Evolutionary conservation across 441 rosid genomes (phyloP).

Genomic region (Lepidium campestre): DNA sequence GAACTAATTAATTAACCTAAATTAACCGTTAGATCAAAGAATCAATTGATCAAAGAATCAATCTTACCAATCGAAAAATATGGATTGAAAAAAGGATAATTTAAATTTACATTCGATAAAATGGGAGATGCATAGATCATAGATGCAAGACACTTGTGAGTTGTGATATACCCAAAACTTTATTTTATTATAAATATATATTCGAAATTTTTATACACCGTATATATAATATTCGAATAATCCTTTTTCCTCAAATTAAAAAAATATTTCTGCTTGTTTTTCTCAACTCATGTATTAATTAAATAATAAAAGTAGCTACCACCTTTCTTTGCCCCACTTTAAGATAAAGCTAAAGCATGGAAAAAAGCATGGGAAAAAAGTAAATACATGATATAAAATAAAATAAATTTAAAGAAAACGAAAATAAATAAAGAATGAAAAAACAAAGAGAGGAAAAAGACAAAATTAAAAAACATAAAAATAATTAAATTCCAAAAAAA

Average conservation of each 20-base stretch:
- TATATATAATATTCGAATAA: slow-evolving; percentile 28
- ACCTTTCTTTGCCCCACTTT: slow-evolving; percentile 81
- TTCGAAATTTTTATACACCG: slow-evolving; percentile 23
- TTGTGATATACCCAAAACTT: slow-evolving; percentile 10
- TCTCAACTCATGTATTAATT: slow-evolving; percentile 23
- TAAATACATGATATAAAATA: slow-evolving; percentile 32
- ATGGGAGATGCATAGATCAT: slow-evolving; percentile 20
- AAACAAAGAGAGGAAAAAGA: slow-evolving; percentile 29
- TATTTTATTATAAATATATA: slow-evolving; percentile 4
- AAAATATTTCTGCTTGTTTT: slow-evolving; percentile 18
- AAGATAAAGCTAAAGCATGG: slow-evolving; percentile 85
- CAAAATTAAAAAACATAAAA: slow-evolving; percentile 24
- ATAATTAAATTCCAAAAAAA: slow-evolving; percentile 15
- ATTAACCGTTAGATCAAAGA: slow-evolving; percentile 9
- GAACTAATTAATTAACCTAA: slow-evolving; percentile 4
- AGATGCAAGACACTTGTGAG: slow-evolving; percentile 18
- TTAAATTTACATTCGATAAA: neutral
- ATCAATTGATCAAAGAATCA: neutral
- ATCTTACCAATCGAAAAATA: neutral
- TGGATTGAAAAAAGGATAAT: neutral
- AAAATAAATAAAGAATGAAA: slow-evolving; percentile 27
- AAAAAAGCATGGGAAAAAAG: slow-evolving; percentile 43
- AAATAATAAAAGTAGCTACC: slow-evolving; percentile 45
- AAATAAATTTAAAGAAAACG: slow-evolving; percentile 20
- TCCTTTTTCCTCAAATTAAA: neutral